These are phyloP conservation scores for Apiosordaria backusii DNA, from an alignment of 495 filamentous ascomycete species.

Conservation along the genomic window DNA sequence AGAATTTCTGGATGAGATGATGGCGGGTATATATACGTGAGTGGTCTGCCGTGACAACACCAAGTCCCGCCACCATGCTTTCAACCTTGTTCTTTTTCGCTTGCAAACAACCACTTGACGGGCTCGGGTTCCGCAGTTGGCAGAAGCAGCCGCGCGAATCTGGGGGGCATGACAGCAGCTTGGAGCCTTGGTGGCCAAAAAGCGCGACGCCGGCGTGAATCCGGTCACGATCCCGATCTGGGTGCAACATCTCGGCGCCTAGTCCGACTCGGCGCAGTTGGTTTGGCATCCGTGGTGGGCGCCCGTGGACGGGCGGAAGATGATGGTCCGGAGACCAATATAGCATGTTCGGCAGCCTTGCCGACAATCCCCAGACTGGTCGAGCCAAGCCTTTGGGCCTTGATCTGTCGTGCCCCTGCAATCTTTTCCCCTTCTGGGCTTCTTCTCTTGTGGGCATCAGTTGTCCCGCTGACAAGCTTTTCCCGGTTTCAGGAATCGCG, in stretches of 20 bases:
- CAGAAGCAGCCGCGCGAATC: slow-evolving; percentile 1
- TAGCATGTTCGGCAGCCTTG: slow-evolving; percentile 20
- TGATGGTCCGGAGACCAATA: slow-evolving; percentile 17
- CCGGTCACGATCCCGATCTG: slow-evolving; percentile 7
- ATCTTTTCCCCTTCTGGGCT: slow-evolving; percentile 2
- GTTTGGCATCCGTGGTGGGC: not conserved
- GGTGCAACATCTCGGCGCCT: slow-evolving; percentile 23
- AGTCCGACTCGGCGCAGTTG: slow-evolving; percentile 16
- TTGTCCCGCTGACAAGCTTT: slow-evolving; percentile 1
- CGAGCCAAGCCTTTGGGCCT: slow-evolving; percentile 28
- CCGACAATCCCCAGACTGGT: slow-evolving; percentile 23
- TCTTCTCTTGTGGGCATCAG: not conserved
- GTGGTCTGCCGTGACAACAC: not conserved
- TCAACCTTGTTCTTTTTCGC: not conserved
- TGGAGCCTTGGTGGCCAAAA: not conserved
- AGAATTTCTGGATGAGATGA: not conserved
- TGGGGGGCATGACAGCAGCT: not conserved
- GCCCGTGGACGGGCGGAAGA: slow-evolving; percentile 16
- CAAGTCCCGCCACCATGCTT: not conserved
- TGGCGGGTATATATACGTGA: not conserved
- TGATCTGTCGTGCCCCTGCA: slow-evolving; percentile 4
- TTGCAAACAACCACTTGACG: not conserved
- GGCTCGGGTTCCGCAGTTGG: not conserved
- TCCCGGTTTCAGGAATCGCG: slow-evolving; percentile 1
- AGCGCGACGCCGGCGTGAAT: slow-evolving; percentile 11